phyloP scores from a whole-genome alignment of 371 early-diverging fungal genomes.

The Choanephora cucurbitarum region DNA sequence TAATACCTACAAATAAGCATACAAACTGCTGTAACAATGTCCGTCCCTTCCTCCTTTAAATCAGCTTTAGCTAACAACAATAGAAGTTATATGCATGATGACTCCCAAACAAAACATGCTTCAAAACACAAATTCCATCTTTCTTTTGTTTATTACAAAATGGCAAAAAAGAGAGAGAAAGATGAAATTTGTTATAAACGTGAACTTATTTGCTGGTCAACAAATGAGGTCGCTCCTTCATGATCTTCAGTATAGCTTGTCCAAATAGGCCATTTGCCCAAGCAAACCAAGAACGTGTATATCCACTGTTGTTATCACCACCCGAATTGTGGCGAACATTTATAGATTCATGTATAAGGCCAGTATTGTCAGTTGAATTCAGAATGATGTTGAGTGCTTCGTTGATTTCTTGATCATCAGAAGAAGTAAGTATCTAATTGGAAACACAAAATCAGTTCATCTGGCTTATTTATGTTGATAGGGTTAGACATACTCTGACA shows the following conservation, averaged over 20 bases:
- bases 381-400: constrained; percentile 33
- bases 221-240: constrained; percentile 35
- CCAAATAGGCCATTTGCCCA: constrained; percentile 58
- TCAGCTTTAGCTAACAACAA: too few species aligned
- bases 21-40: too few species aligned
- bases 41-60: too few species aligned
- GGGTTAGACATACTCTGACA: constrained; percentile 18
- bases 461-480: not conserved
- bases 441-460: too few species aligned
- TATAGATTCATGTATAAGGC: constrained; percentile 52
- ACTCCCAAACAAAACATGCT: too few species aligned
- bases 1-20: too few species aligned
- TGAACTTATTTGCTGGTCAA: not conserved
- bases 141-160: too few species aligned
- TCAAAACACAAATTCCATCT: too few species aligned
- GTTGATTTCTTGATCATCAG: constrained; percentile 38
- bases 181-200: too few species aligned
- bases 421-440: constrained; percentile 36
- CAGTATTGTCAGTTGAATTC: constrained; percentile 31
- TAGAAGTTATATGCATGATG: too few species aligned
- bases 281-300: constrained; percentile 53
- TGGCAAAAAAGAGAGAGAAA: too few species aligned
- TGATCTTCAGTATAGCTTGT: constrained; percentile 46
- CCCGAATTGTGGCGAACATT: constrained; percentile 18
- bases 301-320: constrained; percentile 23